Evolutionary conservation across 2,329 filamentous ascomycete genomes (phyloP).

Genomic region (Colletotrichum neosansevieriae): DNA sequence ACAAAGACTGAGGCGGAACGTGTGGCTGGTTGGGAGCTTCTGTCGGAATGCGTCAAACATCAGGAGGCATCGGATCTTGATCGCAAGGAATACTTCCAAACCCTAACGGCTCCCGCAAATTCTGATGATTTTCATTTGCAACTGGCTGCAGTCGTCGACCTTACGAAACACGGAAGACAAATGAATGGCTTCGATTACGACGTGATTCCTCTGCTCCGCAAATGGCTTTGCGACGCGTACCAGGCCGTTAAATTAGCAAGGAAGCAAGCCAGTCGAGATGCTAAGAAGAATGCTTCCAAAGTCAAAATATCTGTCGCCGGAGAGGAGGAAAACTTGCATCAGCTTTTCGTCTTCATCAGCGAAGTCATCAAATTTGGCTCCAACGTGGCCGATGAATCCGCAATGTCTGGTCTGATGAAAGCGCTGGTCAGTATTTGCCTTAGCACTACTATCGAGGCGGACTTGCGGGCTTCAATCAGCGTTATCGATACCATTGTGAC

Average conservation of each 20-base stretch:
- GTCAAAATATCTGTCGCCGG: slow-evolving; percentile 55
- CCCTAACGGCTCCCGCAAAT: slow-evolving; percentile 67
- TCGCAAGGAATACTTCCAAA: slow-evolving; percentile 74
- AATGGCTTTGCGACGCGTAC: slow-evolving; percentile 70
- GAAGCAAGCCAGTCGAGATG: slow-evolving; percentile 58
- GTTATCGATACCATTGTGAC: slow-evolving; percentile 79
- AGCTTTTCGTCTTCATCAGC: slow-evolving; percentile 73
- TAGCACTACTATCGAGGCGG: slow-evolving; percentile 72
- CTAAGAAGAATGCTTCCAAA: slow-evolving; percentile 53
- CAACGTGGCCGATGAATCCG: slow-evolving; percentile 73
- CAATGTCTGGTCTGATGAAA: slow-evolving; percentile 71
- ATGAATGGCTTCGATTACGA: slow-evolving; percentile 77
- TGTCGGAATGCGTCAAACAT: slow-evolving; percentile 75
- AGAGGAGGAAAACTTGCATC: slow-evolving; percentile 72
- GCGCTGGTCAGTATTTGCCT: slow-evolving; percentile 75
- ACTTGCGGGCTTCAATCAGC: slow-evolving; percentile 75
- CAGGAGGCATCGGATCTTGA: slow-evolving; percentile 73
- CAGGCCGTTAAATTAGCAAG: slow-evolving; percentile 64
- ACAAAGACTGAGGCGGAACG: slow-evolving; percentile 66
- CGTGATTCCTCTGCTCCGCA: slow-evolving; percentile 70
- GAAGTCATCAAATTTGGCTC: slow-evolving; percentile 83
- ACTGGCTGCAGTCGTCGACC: slow-evolving; percentile 71
- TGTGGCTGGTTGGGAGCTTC: slow-evolving; percentile 72
- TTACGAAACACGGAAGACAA: slow-evolving; percentile 72
- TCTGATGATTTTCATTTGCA: slow-evolving; percentile 75